phyloP scores from a whole-genome alignment of 116 monocot species.

The Posidonia oceanica region DNA sequence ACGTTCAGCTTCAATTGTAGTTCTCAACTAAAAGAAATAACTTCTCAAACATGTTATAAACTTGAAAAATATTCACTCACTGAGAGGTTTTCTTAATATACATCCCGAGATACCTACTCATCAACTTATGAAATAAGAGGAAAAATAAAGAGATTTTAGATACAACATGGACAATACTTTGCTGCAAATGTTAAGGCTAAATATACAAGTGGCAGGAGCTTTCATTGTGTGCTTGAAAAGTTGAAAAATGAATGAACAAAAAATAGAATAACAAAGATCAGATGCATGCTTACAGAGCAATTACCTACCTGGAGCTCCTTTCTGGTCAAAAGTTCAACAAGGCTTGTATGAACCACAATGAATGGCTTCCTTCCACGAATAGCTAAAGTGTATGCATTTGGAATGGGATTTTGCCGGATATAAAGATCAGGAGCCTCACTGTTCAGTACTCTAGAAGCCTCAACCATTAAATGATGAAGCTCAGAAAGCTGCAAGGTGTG shows the following conservation, averaged over 20 bases:
- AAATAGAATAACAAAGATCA: not conserved
- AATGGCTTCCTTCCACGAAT: conserved; percentile 91
- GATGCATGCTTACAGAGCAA: no score
- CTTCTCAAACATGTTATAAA: no score
- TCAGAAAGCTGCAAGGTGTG: conserved; percentile 48
- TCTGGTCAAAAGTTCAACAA: conserved; percentile 77
- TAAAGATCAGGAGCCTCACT: conserved; percentile 85
- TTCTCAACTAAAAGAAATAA: no score
- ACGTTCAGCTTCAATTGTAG: no score
- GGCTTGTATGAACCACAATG: conserved; percentile 88
- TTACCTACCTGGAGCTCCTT: conserved; percentile 73
- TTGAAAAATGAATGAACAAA: not conserved
- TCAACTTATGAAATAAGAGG: no score
- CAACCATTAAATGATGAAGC: conserved; percentile 53
- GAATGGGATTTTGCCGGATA: conserved; percentile 84
- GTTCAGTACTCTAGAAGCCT: conserved; percentile 70
- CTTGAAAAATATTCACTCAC: no score
- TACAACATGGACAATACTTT: no score
- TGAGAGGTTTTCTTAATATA: no score
- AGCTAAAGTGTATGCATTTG: conserved; percentile 96
- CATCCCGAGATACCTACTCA: no score
- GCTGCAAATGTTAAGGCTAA: no score
- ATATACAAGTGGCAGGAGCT: no score
- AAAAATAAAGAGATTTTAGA: no score
- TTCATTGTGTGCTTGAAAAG: not conserved